phyloP scores from a whole-genome alignment of 1,284 basidiomycete species.

The Cronartium quercuum region DNA sequence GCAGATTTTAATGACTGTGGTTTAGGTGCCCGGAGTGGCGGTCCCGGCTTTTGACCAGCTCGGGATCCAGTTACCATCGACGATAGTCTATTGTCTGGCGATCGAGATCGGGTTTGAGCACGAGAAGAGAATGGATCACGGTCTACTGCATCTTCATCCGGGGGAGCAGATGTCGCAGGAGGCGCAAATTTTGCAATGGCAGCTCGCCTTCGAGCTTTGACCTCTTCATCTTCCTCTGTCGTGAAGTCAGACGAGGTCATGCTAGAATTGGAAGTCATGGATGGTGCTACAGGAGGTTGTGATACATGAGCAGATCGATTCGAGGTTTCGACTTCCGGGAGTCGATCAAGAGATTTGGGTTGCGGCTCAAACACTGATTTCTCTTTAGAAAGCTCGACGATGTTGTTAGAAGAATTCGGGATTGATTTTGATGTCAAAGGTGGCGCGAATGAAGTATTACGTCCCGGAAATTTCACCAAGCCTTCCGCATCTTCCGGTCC shows the following conservation, averaged over 20 bases:
- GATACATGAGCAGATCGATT: not conserved
- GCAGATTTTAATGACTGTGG: constrained; percentile 35
- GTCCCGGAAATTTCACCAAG: not conserved
- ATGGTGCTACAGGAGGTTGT: not conserved
- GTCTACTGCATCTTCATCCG: not conserved
- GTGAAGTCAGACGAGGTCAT: constrained; percentile 14
- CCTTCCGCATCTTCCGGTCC: constrained; percentile 6
- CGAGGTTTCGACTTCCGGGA: not conserved
- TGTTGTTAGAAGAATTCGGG: not conserved
- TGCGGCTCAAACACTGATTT: not conserved
- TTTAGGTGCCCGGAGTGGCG: constrained; percentile 30
- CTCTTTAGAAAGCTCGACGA: not conserved
- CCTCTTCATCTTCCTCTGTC: constrained; percentile 35
- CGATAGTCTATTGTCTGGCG: not conserved
- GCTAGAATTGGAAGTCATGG: not conserved
- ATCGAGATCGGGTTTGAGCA: not conserved
- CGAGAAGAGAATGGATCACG: constrained; percentile 34
- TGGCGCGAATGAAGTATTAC: not conserved
- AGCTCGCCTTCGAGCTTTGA: constrained; percentile 2
- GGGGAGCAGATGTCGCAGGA: not conserved
- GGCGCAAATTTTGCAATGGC: constrained; percentile 36
- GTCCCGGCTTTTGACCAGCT: not conserved
- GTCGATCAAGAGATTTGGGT: not conserved
- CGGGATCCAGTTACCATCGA: not conserved
- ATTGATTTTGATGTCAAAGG: not conserved